phyloP scores from a whole-genome alignment of 345 rosid genomes.

The Aurinia saxatilis region DNA sequence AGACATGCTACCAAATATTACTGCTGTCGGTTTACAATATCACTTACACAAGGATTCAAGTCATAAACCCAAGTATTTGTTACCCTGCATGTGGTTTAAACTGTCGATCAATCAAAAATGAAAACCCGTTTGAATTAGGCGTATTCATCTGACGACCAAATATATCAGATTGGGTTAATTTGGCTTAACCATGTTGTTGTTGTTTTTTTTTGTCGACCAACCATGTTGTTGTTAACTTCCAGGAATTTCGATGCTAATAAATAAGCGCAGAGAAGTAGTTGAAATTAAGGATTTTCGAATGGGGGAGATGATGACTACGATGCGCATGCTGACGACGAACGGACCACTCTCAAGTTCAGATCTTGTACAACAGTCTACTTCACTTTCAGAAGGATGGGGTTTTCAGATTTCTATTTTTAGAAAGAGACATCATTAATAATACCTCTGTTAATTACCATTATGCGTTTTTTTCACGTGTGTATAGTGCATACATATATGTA shows the following conservation, averaged over 20 bases:
- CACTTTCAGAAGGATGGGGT: slow-evolving; percentile 24
- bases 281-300: background rate
- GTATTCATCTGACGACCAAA: background rate
- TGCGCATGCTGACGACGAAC: slow-evolving; percentile 29
- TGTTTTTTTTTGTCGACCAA: no score
- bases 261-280: background rate
- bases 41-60: background rate
- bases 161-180: background rate
- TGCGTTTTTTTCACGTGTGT: slow-evolving; percentile 8
- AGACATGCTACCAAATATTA: background rate
- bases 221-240: background rate
- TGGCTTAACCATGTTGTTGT: background rate
- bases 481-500: background rate
- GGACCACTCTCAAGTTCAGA: slow-evolving; percentile 18
- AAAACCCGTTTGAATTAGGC: background rate
- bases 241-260: no score
- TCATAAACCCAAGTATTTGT: background rate
- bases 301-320: slow-evolving; percentile 9
- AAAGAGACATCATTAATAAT: slow-evolving; percentile 24
- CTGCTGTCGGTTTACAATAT: background rate
- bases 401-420: slow-evolving; percentile 23
- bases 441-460: slow-evolving; percentile 19
- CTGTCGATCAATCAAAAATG: background rate
- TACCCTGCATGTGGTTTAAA: background rate
- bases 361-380: slow-evolving; percentile 24